phyloP scores from a whole-genome alignment of 2,329 filamentous ascomycete species.

The Stachybotrys echinatus region DNA sequence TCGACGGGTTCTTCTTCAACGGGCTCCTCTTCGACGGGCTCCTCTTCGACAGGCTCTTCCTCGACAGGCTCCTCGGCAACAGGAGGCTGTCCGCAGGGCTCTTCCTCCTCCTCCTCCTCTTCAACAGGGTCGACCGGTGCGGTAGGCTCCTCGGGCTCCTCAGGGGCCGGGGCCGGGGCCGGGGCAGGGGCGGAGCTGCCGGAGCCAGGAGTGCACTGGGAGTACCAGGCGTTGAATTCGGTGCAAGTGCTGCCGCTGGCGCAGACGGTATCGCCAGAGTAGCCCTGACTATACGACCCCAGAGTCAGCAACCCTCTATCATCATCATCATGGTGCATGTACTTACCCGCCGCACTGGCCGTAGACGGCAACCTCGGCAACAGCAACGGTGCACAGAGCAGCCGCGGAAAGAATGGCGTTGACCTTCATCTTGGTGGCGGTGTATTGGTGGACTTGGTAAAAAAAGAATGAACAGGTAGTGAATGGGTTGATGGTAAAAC shows the following conservation, averaged over 20 bases:
- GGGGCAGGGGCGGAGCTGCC: neutral
- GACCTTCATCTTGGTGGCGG: neutral
- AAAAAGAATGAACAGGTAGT: neutral
- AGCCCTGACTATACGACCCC: neutral
- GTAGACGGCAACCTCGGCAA: neutral
- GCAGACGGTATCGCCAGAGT: neutral
- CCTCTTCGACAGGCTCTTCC: neutral
- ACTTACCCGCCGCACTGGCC: constrained; percentile 1
- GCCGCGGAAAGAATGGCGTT: neutral
- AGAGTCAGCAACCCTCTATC: neutral
- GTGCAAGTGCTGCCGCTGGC: neutral
- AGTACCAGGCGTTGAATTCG: neutral
- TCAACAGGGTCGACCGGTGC: neutral
- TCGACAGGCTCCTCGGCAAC: neutral
- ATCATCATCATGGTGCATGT: neutral
- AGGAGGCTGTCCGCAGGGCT: neutral
- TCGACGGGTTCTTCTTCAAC: neutral
- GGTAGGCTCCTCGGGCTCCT: neutral
- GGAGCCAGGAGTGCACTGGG: neutral
- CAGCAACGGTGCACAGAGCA: neutral
- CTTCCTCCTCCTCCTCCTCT: neutral
- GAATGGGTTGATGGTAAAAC: neutral
- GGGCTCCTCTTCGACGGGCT: neutral
- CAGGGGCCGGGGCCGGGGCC: neutral
- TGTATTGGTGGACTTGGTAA: neutral